These are phyloP conservation scores for Lachancea thermotolerans DNA, from an alignment of 805 yeast species.

Conservation along the genomic window DNA sequence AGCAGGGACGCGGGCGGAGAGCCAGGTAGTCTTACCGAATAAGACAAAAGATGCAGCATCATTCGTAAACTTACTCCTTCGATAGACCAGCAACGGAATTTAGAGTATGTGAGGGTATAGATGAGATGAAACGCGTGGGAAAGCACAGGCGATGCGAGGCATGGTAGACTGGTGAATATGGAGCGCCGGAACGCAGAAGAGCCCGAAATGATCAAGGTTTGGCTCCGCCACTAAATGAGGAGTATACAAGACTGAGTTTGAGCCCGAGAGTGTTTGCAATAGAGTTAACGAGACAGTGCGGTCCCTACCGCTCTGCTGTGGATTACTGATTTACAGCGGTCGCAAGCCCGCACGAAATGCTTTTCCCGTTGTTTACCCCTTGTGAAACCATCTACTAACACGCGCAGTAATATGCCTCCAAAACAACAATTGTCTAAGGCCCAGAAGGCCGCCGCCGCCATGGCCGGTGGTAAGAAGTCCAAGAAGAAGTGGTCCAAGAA, in stretches of 20 bases:
- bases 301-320: no score
- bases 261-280: no score
- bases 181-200: background rate
- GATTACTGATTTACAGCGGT: no score
- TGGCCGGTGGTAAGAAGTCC: conserved; percentile 99
- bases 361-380: background rate
- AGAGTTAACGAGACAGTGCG: no score
- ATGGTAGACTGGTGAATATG: background rate
- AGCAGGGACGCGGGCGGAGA: no score
- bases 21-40: background rate
- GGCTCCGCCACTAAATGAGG: no score
- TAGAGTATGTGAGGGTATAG: conserved; percentile 10
- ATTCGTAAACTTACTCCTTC: background rate
- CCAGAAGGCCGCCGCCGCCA: conserved; percentile 99
- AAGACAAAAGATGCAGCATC: conserved; percentile 2
- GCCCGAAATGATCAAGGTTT: no score
- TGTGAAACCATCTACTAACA: conserved; percentile 4
- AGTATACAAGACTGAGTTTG: no score
- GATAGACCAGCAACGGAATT: conserved; percentile 12
- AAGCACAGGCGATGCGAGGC: background rate
- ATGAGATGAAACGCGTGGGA: background rate
- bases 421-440: conserved; percentile 98
- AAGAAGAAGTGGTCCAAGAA: conserved; percentile 99
- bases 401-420: conserved; percentile 80
- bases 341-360: no score